Percentiles rank a stretch among this genome's conserved stretches.
These are phyloP conservation scores for Saitozyma sp. DNA, from an alignment of 768 basidiomycete species.

Conservation along the genomic window DNA sequence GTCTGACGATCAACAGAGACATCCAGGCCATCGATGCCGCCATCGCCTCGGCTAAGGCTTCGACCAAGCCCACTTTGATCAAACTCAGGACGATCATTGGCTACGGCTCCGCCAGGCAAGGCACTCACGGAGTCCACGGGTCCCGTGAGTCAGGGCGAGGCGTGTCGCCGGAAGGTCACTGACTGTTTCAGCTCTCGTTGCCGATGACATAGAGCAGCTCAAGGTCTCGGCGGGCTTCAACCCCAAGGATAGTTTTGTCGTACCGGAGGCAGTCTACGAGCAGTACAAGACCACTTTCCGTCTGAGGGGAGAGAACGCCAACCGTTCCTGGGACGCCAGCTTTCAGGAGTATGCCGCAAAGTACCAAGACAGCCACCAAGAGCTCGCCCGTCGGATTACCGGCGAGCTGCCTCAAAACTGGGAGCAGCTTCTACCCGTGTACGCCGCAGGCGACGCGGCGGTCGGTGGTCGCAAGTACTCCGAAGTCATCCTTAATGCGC, in stretches of 20 bases:
- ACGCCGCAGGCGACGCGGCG: constrained; percentile 77
- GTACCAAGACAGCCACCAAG: constrained; percentile 79
- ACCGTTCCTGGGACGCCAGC: constrained; percentile 68
- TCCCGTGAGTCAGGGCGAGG: constrained; percentile 63
- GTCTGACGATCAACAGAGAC: no score
- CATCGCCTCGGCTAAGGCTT: no score
- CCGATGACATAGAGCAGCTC: constrained; percentile 78
- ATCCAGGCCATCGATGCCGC: no score
- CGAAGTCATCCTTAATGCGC: constrained; percentile 76
- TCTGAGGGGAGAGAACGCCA: constrained; percentile 68
- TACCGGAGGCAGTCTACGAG: constrained; percentile 71
- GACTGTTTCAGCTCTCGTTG: constrained; percentile 69
- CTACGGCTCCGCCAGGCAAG: constrained; percentile 85
- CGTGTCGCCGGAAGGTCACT: background rate
- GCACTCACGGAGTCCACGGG: constrained; percentile 91
- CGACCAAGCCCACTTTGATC: no score
- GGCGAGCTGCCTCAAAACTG: constrained; percentile 79
- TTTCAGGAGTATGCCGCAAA: constrained; percentile 70
- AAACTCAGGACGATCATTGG: constrained; percentile 68
- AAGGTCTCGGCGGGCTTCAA: constrained; percentile 83
- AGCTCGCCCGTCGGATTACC: constrained; percentile 78
- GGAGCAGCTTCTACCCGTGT: constrained; percentile 80
- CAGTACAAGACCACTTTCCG: constrained; percentile 65
- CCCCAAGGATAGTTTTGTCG: constrained; percentile 70
- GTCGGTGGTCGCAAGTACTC: constrained; percentile 90